Conservation (phyloP, 768 basidiomycete genomes). For the Hebeloma cylindrosporum region DNA sequence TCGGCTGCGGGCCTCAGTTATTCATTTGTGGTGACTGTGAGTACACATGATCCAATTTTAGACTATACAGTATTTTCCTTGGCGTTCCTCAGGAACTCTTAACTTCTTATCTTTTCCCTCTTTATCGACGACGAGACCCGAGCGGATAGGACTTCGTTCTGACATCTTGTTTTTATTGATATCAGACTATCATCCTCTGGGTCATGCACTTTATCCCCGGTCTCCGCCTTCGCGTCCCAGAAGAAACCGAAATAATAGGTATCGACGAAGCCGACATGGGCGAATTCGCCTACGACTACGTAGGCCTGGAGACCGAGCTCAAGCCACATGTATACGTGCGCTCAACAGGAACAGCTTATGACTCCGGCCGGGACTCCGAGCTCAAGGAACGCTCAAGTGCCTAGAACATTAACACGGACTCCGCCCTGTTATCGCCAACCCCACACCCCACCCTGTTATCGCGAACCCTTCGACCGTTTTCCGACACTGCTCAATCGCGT, state of each 20-base stretch:
- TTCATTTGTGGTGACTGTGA: constrained; percentile 76
- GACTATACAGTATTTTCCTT: no score
- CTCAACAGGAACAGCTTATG: constrained; percentile 12
- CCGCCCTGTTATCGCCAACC: neutral
- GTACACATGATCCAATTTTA: constrained; percentile 24
- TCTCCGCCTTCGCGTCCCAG: constrained; percentile 59
- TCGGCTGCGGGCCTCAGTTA: constrained; percentile 65
- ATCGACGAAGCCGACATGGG: constrained; percentile 91
- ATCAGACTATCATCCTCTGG: constrained; percentile 70
- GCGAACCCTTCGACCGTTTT: no score
- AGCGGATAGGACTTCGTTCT: neutral
- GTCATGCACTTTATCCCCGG: constrained; percentile 77
- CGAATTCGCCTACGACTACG: constrained; percentile 88
- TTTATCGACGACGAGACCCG: neutral
- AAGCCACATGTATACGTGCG: constrained; percentile 17
- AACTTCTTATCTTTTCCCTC: neutral
- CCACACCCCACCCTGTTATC: neutral
- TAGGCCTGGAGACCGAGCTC: constrained; percentile 57
- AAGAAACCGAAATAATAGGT: constrained; percentile 70
- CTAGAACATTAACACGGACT: constrained; percentile 1
- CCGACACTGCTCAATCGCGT: no score
- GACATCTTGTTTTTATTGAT: neutral
- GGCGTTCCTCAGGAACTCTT: no score
- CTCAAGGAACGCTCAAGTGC: constrained; percentile 14
- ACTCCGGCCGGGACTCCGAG: constrained; percentile 7